Evolutionary conservation across 1,139 yeast species (phyloP), one percentile per base, ranked within the genome.

Genomic region (Kurtzmaniella quercitrusa): DNA sequence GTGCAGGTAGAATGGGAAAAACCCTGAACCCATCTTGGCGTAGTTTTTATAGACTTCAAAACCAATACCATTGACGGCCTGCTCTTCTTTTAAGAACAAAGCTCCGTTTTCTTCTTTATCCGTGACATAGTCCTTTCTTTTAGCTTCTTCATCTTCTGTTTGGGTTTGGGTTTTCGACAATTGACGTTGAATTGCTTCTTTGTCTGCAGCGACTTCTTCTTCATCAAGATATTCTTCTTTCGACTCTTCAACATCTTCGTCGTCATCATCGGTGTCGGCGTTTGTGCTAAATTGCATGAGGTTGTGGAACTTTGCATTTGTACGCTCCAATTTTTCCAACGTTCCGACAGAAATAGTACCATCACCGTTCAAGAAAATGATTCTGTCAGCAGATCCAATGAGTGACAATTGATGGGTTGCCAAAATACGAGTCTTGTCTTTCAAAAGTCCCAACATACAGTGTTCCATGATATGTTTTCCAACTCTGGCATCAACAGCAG

Each of bases 11-110:
- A 52, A 48, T 8, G 51, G 70, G 33, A 77, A 52, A 14, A 59
- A 55, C 14, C 80, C 87, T 44, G 84, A 73, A 7, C 93, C 94
- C 33, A 73, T 65, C 34, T 64, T 60, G 48, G 87, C 57, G 55
- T 84, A 89, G 45, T 50, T 54, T 27, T 47, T 42, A 51, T 57
- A 55, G 21, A 56, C 57, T n/a, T 52, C 52, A 49, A 57, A 57
- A 8, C 52, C 45, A 25, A 67, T 59, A 24, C 66, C 48, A 55
- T 64, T 59, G 70, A 81, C 50, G 73, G 82, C 48, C 60, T 10
- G 54, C 40, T 60, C 64, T 48, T 67, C 73, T n/a, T 55, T 63
- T 19, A 47, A 48, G n/a, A 62, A 53, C 37, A 63, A 56, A 29
- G 46, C 51, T 12, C 65, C 68, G 39, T 48, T 51, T n/a, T 48